Evolutionary conservation across 2,329 filamentous ascomycete genomes (phyloP), one percentile per base, ranked within the genome.

Genomic region (Hymenoscyphus salicellus): DNA sequence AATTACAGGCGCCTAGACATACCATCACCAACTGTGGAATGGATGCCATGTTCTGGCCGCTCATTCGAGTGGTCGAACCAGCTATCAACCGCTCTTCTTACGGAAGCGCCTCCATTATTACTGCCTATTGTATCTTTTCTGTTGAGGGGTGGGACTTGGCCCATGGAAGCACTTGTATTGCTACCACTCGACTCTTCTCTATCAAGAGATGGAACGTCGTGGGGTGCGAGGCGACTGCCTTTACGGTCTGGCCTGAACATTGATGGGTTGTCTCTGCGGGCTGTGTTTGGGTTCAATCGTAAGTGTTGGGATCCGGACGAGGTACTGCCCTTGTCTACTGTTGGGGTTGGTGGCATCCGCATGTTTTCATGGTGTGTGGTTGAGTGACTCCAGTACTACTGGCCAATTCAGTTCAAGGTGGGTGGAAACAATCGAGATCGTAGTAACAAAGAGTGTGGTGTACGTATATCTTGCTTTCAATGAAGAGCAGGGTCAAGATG

Each of bases 11-110:
- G 28, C 3, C 20, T 17, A 49, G 14, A 66, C 69, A 67, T 68
- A 74, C 73, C 64, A 36, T 73, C 72, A 64, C 70, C 63, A 30
- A 65, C 63, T 20, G 36, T 63, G 26, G 65, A 26, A 28, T 62
- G 57, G 3, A 61, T 38, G 16, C 61, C 62, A n/a, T 60, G 52
- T 16, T 55, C 60, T 4, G 70, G 71, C 30, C 65, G 65, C n/a
- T 66, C 67, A 56, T 74, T 74, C 1, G 66, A 66, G 23, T 60
- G 57, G 52, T 74, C 64, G 41, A 75, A 74, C 73, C 73, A 75
- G 32, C 63, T 69, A 23, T 71, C 58, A 23, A 61, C 65, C 28
- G 70, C 68, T 26, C 57, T 58, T 11, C 52, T 61, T 16, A 26
- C 16, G 6, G 65, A 67, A 30, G 65, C 69, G 10, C 61, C 66